These are phyloP conservation scores for Fusarium armeniacum DNA, from an alignment of 2,329 filamentous ascomycete genomes.

Conservation along the genomic window DNA sequence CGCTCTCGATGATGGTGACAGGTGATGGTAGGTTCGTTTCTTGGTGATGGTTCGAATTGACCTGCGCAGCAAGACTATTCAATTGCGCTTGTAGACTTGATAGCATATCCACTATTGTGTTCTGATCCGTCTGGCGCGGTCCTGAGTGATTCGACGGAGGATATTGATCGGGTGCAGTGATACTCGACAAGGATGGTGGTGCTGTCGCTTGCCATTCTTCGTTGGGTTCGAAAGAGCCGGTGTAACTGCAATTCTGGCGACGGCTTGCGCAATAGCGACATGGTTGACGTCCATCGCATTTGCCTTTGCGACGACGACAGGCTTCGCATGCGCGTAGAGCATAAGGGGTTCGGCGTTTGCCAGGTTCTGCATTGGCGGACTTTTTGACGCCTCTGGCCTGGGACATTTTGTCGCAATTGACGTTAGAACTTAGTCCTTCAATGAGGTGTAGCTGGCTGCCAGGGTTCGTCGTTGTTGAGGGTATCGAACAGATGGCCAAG, in stretches of 20 bases:
- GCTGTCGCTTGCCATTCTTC: conserved; percentile 15
- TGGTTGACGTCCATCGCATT: conserved; percentile 27
- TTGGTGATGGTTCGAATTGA: conserved; percentile 2
- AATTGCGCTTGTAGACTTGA: conserved; percentile 27
- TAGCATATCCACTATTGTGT: conserved; percentile 28
- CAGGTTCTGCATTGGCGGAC: conserved; percentile 7
- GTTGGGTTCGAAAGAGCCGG: background rate
- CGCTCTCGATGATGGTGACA: conserved; percentile 1
- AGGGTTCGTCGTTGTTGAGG: no score
- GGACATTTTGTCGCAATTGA: conserved; percentile 2
- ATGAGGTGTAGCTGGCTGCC: no score
- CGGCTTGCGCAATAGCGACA: conserved; percentile 22
- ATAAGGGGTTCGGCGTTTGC: conserved; percentile 26
- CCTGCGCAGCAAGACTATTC: conserved; percentile 31
- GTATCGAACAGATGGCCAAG: no score
- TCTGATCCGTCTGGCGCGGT: conserved; percentile 17
- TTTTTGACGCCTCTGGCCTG: conserved; percentile 24
- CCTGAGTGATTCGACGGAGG: background rate
- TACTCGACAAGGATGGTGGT: background rate
- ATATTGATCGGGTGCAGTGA: background rate
- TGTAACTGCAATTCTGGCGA: conserved; percentile 22
- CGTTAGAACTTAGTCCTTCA: background rate
- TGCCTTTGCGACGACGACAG: conserved; percentile 27
- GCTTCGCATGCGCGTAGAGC: conserved; percentile 30
- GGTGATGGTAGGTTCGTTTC: conserved; percentile 9